Evolutionary conservation across 352 stramenopile species (phyloP), one percentile per base, ranked within the genome.

Genomic region (Halophytophthora batemanensis): DNA sequence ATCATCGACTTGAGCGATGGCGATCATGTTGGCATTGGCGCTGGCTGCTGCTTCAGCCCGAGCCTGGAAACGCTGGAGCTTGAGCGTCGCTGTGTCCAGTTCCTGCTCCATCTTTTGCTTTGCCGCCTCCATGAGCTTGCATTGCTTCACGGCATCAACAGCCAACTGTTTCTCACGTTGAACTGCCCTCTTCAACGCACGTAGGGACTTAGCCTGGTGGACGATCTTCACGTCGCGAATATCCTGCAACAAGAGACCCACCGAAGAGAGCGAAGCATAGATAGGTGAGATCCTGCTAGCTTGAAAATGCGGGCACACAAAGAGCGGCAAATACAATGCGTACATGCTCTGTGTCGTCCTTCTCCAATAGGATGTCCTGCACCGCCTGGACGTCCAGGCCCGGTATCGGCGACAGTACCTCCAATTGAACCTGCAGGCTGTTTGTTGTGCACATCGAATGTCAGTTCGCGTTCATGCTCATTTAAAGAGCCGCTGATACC

Each of bases 201-300:
- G 74, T 7, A 92, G 47, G n/a, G 63, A 69, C 51, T 87, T 87
- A 1, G 82, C 82, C 36, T 90, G 79, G 25, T 90, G 77, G 3
- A 92, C 71, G 44, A 92, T 92, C 61, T 92, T 90, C 11, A 71
- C 53, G 39, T 93, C 74, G 6, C 79, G 77, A 46, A 89, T 61
- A 53, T 92, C 77, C 78, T 92, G 50, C n/a, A 60, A 1, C 48
- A 36, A 46, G 14, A 35, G n/a, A 13, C 3, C 33, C 11, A 13
- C 3, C 6, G 3, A 14, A 13, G 33, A 38, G 18, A 45, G 12
- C 12, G 17, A 45, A 2, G 2, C n/a, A n/a, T n/a, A n/a, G n/a
- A n/a, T n/a, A 25, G 25, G 29, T 40, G 35, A 38, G 34, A 10
- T 8, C 8, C 25, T 31, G 4, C 4, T 31, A n/a, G n/a, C n/a